Percentiles rank a stretch among this genome's conserved stretches.
Conservation (phyloP, 768 basidiomycete species). For the Termitomyces sp. region DNA sequence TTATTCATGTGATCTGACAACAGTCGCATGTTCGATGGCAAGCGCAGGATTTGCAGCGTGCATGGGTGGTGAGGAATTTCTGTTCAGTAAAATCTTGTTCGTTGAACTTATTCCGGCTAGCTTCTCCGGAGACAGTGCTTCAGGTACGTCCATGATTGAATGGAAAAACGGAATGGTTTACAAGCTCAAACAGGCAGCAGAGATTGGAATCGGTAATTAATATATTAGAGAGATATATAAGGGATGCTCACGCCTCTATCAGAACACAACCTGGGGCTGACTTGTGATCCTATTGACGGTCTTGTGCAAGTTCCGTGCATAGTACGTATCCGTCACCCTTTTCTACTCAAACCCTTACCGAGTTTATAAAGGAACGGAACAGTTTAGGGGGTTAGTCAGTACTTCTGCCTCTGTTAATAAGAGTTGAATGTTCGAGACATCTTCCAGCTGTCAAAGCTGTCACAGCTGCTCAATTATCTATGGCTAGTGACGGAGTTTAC, state of each 20-base stretch:
- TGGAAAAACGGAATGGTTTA: neutral
- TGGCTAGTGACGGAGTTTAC: conserved; percentile 87
- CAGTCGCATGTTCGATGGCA: conserved; percentile 95
- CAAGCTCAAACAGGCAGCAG: conserved; percentile 53
- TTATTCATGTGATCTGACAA: neutral
- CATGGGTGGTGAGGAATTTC: conserved; percentile 62
- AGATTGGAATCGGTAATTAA: conserved; percentile 77
- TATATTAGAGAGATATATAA: neutral
- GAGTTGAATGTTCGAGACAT: neutral
- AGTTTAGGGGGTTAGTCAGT: conserved; percentile 67
- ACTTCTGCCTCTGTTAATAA: neutral
- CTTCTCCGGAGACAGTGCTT: conserved; percentile 75
- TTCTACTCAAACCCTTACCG: neutral
- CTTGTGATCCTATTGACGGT: conserved; percentile 92
- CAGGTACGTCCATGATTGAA: conserved; percentile 41
- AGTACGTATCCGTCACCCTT: conserved; percentile 38
- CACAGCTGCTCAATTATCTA: conserved; percentile 90
- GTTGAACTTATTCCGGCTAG: conserved; percentile 26
- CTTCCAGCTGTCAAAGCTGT: conserved; percentile 80
- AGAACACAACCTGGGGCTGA: conserved; percentile 87
- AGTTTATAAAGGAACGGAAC: conserved; percentile 67
- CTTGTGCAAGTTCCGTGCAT: conserved; percentile 96
- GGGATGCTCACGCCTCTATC: neutral
- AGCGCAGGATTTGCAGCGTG: conserved; percentile 91
- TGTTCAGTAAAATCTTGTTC: neutral